A percentile compares a stretch with the other conserved stretches of the same genome.
Conservation (phyloP, 768 basidiomycete species). For the Gymnopilus junonius region DNA sequence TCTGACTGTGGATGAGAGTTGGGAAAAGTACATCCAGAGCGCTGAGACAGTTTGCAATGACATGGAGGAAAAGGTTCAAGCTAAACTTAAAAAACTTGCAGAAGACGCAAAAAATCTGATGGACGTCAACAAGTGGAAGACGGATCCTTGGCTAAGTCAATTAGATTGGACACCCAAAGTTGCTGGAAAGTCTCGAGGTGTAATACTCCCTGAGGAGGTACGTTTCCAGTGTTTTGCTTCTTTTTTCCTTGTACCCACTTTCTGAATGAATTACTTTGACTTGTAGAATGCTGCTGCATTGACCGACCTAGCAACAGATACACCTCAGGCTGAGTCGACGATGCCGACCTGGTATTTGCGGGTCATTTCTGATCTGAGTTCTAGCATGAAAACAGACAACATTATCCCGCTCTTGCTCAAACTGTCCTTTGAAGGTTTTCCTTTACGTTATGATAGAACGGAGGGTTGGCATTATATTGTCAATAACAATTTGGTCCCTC, state of each 20-base stretch:
- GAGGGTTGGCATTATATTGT: conserved; percentile 72
- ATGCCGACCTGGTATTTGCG: conserved; percentile 64
- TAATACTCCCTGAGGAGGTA: conserved; percentile 35
- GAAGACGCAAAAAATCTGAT: conserved; percentile 69
- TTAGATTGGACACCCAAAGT: conserved; percentile 95
- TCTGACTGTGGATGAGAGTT: conserved; percentile 86
- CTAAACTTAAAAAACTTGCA: conserved; percentile 69
- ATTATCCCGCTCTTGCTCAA: conserved; percentile 72
- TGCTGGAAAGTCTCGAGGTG: conserved; percentile 69
- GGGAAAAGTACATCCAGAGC: conserved; percentile 80
- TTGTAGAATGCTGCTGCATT: background rate
- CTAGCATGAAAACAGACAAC: conserved; percentile 46
- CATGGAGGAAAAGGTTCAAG: conserved; percentile 78
- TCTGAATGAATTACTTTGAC: background rate
- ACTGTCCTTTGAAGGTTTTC: conserved; percentile 62
- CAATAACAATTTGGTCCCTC: conserved; percentile 35
- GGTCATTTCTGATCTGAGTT: conserved; percentile 47
- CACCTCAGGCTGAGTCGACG: conserved; percentile 7
- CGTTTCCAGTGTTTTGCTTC: background rate
- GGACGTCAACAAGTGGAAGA: conserved; percentile 55
- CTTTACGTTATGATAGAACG: conserved; percentile 54
- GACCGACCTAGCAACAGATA: background rate
- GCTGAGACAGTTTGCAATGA: conserved; percentile 78
- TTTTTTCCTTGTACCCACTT: background rate
- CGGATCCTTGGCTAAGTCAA: conserved; percentile 86